A percentile compares a stretch with the other conserved stretches of the same genome.
phyloP scores from a whole-genome alignment of 257 asterid genomes.

The Euphrasia confusa region DNA sequence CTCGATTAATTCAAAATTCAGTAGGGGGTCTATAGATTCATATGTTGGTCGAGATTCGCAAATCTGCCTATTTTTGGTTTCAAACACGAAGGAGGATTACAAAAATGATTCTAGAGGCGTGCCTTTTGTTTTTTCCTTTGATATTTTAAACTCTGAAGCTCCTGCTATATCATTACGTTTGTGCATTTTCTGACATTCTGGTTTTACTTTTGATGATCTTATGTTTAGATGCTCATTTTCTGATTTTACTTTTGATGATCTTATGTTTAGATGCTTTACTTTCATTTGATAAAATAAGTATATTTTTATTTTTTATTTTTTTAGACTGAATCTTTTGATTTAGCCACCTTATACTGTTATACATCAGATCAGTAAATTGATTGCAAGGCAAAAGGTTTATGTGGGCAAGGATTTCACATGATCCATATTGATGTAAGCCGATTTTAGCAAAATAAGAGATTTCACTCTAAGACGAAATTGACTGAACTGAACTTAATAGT shows the following conservation, averaged over 20 bases:
- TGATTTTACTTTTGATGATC: not conserved
- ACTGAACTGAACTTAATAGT: too few relatives aligned
- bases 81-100: not conserved
- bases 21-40: constrained; percentile 11
- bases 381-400: too few relatives aligned
- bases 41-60: constrained; percentile 5
- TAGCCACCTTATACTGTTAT: too few relatives aligned
- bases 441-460: not conserved
- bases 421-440: not conserved
- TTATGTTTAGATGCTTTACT: not conserved
- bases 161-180: not conserved
- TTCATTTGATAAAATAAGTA: too few relatives aligned
- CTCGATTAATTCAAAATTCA: constrained; percentile 9
- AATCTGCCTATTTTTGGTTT: not conserved
- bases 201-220: constrained; percentile 3
- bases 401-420: not conserved
- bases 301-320: too few relatives aligned
- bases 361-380: too few relatives aligned
- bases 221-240: not conserved
- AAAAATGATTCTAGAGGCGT: not conserved
- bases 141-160: not conserved
- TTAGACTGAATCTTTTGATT: too few relatives aligned
- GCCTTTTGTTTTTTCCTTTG: not conserved
- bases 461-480: too few relatives aligned
- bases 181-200: not conserved